Evolutionary conservation across 176 grass and related monocot genomes (phyloP), one percentile per base, ranked within the genome.

Genomic region (Aegilops tauschii): DNA sequence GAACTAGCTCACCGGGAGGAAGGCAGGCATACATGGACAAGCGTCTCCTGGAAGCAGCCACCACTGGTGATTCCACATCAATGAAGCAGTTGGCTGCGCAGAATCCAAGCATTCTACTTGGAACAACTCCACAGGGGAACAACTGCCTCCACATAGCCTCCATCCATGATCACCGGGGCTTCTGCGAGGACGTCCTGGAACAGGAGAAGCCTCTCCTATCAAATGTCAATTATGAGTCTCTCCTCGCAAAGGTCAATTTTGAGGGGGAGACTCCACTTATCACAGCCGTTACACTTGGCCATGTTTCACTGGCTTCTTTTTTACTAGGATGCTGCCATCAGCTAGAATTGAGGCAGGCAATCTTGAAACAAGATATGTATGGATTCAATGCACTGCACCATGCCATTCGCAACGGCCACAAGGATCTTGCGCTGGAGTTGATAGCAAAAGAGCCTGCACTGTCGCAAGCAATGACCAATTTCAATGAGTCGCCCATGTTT

Each of bases 401-500:
- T 4, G 77, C 69, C 9, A 8, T 70, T n/a, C 18, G 68, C 18
- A 39, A 4, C 9, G 68, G 68, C 18, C 34, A 39, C 9, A 2
- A 2, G 18, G 5, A 65, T 4, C 70, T 90, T 56, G 78, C 79
- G 0, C 12, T 79, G 18, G 3, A 73, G 25, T 6, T 83, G 79
- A 71, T 90, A 12, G 8, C 0, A 7, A 49, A 11, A 11, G 25
- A 52, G 20, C 49, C 47, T 8, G 17, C 18, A 0, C 73, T 76
- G 25, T 76, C 73, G 1, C 12, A 5, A 10, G 39, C 9, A 0
- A 25, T 52, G 37, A 56, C 25, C 50, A 32, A 34, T 0, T 2
- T 6, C 6, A 42, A 42, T 42, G 39, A 87, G 32, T 90, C 89
- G 1, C 72, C 89, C 0, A 65, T 90, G 84, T 83, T 16, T 29